These are phyloP conservation scores for Mycena metata DNA, from an alignment of 768 basidiomycete species.

Conservation along the genomic window DNA sequence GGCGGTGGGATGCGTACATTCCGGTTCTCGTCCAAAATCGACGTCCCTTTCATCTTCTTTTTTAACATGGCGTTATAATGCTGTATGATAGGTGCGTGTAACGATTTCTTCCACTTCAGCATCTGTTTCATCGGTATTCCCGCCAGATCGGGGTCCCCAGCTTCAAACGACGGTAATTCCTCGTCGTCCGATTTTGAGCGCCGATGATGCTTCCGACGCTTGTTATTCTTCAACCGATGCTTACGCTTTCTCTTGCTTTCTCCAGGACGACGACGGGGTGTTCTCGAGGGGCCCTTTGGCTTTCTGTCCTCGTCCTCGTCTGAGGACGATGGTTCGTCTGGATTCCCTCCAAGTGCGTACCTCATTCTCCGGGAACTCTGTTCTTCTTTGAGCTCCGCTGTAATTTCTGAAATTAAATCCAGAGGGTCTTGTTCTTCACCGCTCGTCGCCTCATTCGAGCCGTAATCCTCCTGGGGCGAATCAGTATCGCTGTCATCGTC, in stretches of 20 bases:
- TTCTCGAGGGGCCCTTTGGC: neutral
- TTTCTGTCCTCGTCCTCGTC: too few species aligned
- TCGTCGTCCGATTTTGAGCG: neutral
- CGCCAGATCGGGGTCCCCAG: neutral
- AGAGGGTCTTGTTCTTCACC: too few species aligned
- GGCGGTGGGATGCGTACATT: slow-evolving; percentile 53
- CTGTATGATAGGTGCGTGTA: neutral
- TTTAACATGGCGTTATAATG: neutral
- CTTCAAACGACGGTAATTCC: neutral
- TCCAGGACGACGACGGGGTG: neutral
- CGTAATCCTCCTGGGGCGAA: too few species aligned
- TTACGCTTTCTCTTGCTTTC: neutral
- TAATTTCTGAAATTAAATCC: too few species aligned
- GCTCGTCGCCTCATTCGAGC: too few species aligned
- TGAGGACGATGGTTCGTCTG: too few species aligned
- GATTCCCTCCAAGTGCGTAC: too few species aligned
- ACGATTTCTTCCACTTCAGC: neutral
- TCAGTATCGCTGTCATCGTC: too few species aligned
- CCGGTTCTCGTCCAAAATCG: slow-evolving; percentile 43
- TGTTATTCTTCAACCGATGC: neutral
- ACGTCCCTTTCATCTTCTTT: neutral
- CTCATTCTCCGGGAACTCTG: too few species aligned
- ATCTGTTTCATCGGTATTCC: neutral
- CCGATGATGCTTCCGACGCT: neutral
- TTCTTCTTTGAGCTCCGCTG: too few species aligned